Evolutionary conservation across 1,284 basidiomycete species (phyloP), one percentile per base, ranked within the genome.

Genomic region (Hypsizygus ulmarius): DNA sequence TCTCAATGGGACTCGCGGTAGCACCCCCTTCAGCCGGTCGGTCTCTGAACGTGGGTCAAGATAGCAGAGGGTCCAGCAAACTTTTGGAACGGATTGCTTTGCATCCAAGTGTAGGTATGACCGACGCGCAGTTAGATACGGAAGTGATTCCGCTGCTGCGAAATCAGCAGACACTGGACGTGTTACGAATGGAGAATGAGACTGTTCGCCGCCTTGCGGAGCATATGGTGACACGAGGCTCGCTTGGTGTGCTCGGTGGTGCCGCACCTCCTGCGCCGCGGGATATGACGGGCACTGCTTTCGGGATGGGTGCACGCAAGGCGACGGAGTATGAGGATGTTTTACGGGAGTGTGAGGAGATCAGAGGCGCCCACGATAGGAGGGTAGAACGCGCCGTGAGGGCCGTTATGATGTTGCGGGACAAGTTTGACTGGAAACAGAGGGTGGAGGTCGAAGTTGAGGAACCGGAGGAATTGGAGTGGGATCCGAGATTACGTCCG

Each of bases 351-450:
- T 88, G 85, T 59, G 74, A 70, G 1, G 74, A 80, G 52, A 84
- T 90, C 43, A 72, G 79, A 16, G 67, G 68, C 2, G 84, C 80
- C 33, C 87, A 90, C 57, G 87, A 90, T 63, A 71, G 69, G 34
- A 75, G 87, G 4, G 82, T 83, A 2, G 85, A 87, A 50, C 73
- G 87, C 10, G 87, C 87, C 0, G 74, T 82, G 14, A 71, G 82
- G 29, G 87, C 88, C 0, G 86, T 90, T 6, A 73, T 72, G 35
- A 81, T 90, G 74, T 67, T 90, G 5, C 69, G 75, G 46, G 88
- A 90, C 46, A 84, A 79, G 63, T 90, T 82, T 61, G 86, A 90
- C 43, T 88, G 86, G 84, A 83, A 82, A 58, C 77, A 80, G 50
- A 73, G 87, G 27, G 82, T 89, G 12, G 78, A 76, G 50, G 84